These are phyloP conservation scores for Gynochthodes officinalis DNA, from an alignment of 257 asterid genomes.

Conservation along the genomic window DNA sequence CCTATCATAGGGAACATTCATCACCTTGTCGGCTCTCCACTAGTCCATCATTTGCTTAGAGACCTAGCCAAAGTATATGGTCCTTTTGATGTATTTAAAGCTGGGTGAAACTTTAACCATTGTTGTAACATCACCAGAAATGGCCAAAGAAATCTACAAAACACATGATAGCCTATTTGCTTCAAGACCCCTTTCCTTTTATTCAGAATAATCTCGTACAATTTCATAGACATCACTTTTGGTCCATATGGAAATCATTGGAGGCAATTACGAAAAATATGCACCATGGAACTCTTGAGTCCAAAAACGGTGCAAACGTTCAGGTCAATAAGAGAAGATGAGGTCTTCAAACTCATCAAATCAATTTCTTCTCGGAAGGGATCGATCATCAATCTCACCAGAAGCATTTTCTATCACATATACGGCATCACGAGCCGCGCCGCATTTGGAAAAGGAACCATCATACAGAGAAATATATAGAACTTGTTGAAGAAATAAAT, in stretches of 20 bases:
- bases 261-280: not conserved
- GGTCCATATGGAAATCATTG: not conserved
- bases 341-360: not conserved
- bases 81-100: constrained; percentile 1
- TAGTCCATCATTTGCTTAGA: not conserved
- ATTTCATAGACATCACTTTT: not conserved
- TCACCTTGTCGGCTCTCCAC: not conserved
- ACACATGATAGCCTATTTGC: constrained; percentile 3
- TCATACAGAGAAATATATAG: not conserved
- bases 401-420: not conserved
- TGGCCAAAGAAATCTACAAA: constrained; percentile 19
- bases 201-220: not conserved
- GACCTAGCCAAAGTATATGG: not conserved
- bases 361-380: not conserved
- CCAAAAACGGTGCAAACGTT: not conserved
- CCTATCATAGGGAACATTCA: constrained; percentile 8
- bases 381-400: not conserved
- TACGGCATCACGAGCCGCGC: not conserved
- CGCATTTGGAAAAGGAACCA: not conserved
- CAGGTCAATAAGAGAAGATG: constrained; percentile 7
- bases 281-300: not conserved
- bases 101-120: constrained; percentile 5
- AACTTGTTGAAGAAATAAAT: not conserved
- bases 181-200: not conserved
- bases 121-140: constrained; percentile 10